These are phyloP conservation scores for Boletus fagicola DNA, from an alignment of 768 basidiomycete species.

Conservation along the genomic window DNA sequence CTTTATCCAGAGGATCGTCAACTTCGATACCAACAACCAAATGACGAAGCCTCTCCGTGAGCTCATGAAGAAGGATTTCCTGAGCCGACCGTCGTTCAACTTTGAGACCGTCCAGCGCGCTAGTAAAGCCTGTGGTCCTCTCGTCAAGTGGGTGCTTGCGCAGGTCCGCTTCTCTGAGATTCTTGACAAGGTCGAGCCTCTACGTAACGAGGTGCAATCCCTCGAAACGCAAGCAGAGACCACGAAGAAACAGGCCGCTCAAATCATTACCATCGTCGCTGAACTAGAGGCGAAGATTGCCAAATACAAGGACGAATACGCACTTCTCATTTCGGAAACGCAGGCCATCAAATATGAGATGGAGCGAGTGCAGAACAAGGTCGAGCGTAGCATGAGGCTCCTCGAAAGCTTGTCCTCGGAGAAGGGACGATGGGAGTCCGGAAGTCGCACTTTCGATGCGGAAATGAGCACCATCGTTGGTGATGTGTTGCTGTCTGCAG, in stretches of 20 bases:
- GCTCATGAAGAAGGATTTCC: conserved; percentile 88
- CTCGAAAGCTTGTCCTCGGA: conserved; percentile 94
- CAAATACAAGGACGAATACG: conserved; percentile 96
- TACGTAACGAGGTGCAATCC: conserved; percentile 92
- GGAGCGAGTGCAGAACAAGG: conserved; percentile 96
- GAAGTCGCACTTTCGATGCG: conserved; percentile 92
- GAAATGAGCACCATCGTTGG: conserved; percentile 99
- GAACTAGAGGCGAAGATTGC: conserved; percentile 92
- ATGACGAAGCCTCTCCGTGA: conserved; percentile 91
- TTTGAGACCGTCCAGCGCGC: conserved; percentile 95
- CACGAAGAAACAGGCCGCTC: conserved; percentile 90
- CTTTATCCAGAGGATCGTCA: conserved; percentile 93
- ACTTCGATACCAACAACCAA: conserved; percentile 87
- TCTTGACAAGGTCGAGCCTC: conserved; percentile 92
- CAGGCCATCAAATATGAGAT: conserved; percentile 97
- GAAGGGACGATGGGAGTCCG: conserved; percentile 88
- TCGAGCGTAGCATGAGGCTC: conserved; percentile 94
- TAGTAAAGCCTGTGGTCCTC: conserved; percentile 94
- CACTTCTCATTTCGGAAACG: conserved; percentile 91
- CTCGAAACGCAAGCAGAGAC: conserved; percentile 90
- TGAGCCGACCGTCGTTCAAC: conserved; percentile 87
- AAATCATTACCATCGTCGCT: conserved; percentile 88
- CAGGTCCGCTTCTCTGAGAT: conserved; percentile 98
- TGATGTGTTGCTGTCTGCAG: conserved; percentile 92
- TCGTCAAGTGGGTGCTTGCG: conserved; percentile 97